Base-by-base conservation (phyloP, 225 moss, liverwort and hornwort species). In the Straminergon stramineum region DNA sequence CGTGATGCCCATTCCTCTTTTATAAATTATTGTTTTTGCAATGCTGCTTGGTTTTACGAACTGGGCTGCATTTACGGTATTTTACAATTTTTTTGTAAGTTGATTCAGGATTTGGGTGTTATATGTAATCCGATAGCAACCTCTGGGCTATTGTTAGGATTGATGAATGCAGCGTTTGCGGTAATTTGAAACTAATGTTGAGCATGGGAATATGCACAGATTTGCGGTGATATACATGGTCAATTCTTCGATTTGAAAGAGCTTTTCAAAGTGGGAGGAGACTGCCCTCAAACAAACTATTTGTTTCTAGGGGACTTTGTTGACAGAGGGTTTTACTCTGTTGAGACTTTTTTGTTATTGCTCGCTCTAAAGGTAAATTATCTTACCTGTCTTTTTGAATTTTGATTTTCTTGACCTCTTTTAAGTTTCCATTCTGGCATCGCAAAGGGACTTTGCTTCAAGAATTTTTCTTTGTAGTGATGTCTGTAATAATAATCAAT, bases 211-310 rank as follows among this genome's bases (percentile, higher is more conserved):
- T 80, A 34, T 91, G 37, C 74, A 66, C 97, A 99, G 99, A 97
- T 99, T 90, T 99, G 99, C 89, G 99, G 99, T 88, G 99, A 99
- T 90, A 99, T 99, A 34, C 99, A 99, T 88, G 99, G 99, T 62
- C 99, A 99, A 78, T 99, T 99, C 81, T 99, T 97, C 90, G 99
- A 99, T 90, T 94, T 99, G 93, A 97, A 97, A 92, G 99, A 99
- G 93, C 95, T 99, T 82, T 99, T 99, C 86, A 99, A 96, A 93
- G 99, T 99, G 88, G 99, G 99, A 82, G 99, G 99, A 90, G 97
- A 99, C 85, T 99, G 99, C 88, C 99, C 99, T n/a, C 97, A 96
- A 91, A 99, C 97, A 39, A 99, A 99, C 86, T 99, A 99, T 92
- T 93, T 99, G 87, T 99, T 99, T 90, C 79, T 99, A 87, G 99